Conservation (phyloP, 176 grass and related monocot species). For the Oryza officinalis region DNA sequence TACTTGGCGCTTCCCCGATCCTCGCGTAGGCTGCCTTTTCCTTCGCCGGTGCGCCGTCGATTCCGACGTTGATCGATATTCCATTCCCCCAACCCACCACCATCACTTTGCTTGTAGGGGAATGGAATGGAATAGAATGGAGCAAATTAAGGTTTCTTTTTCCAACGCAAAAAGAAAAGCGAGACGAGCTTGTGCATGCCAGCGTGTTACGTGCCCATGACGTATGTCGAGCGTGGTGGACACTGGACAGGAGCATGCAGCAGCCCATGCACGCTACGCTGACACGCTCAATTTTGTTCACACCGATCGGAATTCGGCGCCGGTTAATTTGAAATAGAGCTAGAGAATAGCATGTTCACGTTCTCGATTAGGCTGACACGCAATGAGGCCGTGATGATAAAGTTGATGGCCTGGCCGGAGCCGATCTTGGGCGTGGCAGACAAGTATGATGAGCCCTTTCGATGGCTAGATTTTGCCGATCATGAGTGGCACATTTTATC, state of each 20-base stretch:
- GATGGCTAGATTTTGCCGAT: slow-evolving; percentile 37
- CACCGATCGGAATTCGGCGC: neutral
- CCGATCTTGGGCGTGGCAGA: slow-evolving; percentile 40
- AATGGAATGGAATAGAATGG: neutral
- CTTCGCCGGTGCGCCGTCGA: slow-evolving; percentile 16
- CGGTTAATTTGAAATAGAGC: neutral
- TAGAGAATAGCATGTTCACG: neutral
- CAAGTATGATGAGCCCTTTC: slow-evolving; percentile 40
- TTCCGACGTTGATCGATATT: too few relatives aligned
- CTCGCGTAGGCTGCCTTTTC: neutral
- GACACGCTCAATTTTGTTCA: neutral
- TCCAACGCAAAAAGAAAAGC: neutral
- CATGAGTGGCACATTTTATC: slow-evolving; percentile 8
- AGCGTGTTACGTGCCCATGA: slow-evolving; percentile 39
- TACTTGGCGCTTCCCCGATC: neutral
- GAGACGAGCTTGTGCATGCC: neutral
- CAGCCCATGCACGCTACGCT: neutral
- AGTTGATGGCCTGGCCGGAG: neutral
- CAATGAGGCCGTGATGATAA: neutral
- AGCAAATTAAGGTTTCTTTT: slow-evolving; percentile 8
- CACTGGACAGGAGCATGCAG: slow-evolving; percentile 4
- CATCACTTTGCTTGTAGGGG: slow-evolving; percentile 33
- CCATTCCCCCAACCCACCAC: neutral
- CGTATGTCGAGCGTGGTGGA: slow-evolving; percentile 37
- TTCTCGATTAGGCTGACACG: neutral